phyloP scores from a whole-genome alignment of 345 rosid species.

The Salix exigua region DNA sequence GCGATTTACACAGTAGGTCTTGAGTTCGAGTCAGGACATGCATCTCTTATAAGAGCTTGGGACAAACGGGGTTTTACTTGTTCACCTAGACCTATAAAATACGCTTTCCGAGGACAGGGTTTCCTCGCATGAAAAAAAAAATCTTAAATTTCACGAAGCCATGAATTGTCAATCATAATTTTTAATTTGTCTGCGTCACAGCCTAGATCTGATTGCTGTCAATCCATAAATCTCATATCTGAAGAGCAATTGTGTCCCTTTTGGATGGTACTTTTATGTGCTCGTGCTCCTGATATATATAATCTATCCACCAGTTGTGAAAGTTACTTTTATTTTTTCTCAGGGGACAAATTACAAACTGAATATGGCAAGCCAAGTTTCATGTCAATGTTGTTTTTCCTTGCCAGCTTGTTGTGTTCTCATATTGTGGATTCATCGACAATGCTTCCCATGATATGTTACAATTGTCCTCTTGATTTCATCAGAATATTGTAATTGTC shows the following conservation, averaged over 20 bases:
- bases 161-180: neutral
- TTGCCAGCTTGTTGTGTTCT: neutral
- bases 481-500: neutral
- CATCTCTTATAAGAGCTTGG: accelerated
- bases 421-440: neutral
- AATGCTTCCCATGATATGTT: neutral
- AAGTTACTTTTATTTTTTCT: neutral
- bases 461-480: neutral
- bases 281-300: neutral
- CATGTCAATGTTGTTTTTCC: neutral
- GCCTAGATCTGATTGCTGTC: neutral
- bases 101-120: accelerated
- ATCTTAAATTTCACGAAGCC: neutral
- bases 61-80: too few species aligned
- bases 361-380: neutral
- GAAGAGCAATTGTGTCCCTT: neutral
- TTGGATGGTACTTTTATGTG: neutral
- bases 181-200: neutral
- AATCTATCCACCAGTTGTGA: too few species aligned
- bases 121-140: too few species aligned
- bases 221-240: neutral
- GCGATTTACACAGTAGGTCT: too few species aligned
- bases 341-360: neutral
- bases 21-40: too few species aligned
- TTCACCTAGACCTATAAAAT: too few species aligned